phyloP scores from a whole-genome alignment of 768 basidiomycete species.

The Russula dissimulans region DNA sequence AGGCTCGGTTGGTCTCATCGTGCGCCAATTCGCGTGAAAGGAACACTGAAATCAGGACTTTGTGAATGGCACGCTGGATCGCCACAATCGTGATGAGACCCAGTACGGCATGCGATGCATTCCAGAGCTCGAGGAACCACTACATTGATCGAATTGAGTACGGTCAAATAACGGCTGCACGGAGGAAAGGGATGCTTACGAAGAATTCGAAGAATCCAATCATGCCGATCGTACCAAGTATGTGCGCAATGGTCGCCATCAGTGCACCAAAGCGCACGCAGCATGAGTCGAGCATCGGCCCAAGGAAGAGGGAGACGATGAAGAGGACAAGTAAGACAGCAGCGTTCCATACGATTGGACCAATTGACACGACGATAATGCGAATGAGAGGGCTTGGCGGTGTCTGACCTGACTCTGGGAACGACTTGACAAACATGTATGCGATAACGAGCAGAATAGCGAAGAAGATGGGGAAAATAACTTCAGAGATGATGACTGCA shows the following conservation, averaged over 20 bases:
- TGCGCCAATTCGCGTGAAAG: constrained; percentile 97
- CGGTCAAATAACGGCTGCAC: neutral
- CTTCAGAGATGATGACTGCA: constrained; percentile 79
- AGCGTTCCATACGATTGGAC: constrained; percentile 94
- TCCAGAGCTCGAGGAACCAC: constrained; percentile 97
- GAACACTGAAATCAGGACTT: constrained; percentile 89
- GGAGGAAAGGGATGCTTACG: constrained; percentile 37
- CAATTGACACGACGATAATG: constrained; percentile 85
- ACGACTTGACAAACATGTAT: constrained; percentile 89
- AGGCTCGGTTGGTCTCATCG: constrained; percentile 95
- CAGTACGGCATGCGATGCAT: constrained; percentile 91
- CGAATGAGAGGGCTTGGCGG: constrained; percentile 83
- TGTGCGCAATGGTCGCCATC: constrained; percentile 86
- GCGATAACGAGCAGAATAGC: constrained; percentile 80
- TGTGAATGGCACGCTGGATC: constrained; percentile 88
- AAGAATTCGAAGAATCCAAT: constrained; percentile 95
- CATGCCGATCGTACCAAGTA: constrained; percentile 74
- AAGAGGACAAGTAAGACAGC: constrained; percentile 81
- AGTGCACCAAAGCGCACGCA: constrained; percentile 87
- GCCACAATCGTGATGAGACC: constrained; percentile 85
- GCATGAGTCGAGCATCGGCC: constrained; percentile 76
- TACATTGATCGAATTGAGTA: constrained; percentile 24
- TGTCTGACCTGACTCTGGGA: constrained; percentile 56
- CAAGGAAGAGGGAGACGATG: constrained; percentile 84
- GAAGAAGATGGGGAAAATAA: constrained; percentile 78